Percentiles rank a stretch among this genome's conserved stretches.
phyloP scores from a whole-genome alignment of 2,329 filamentous ascomycete genomes.

The Xylaria sp. region DNA sequence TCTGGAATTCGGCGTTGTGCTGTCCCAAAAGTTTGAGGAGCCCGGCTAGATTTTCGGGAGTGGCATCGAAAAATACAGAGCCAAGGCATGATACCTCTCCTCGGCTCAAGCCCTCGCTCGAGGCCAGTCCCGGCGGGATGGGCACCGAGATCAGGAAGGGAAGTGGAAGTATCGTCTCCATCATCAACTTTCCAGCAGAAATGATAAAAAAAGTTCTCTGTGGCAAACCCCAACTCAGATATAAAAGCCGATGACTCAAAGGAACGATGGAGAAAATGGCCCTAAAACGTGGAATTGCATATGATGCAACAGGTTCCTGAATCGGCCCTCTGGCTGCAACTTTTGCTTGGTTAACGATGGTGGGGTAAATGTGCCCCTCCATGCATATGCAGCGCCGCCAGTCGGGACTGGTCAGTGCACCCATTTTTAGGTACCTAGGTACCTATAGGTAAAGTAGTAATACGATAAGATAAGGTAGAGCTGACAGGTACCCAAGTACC shows the following conservation, averaged over 20 bases:
- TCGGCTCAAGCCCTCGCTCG: slow-evolving; percentile 58
- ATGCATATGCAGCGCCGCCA: slow-evolving; percentile 2
- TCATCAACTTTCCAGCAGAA: slow-evolving; percentile 38
- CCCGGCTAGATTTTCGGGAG: slow-evolving; percentile 47
- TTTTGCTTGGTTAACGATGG: slow-evolving; percentile 33
- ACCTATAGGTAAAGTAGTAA: too few species aligned
- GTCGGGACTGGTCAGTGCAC: neutral
- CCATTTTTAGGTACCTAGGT: too few species aligned
- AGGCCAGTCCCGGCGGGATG: slow-evolving; percentile 54
- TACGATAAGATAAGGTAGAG: neutral
- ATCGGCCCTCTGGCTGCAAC: slow-evolving; percentile 24
- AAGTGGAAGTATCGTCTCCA: slow-evolving; percentile 69
- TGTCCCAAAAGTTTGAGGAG: slow-evolving; percentile 54
- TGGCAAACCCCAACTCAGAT: neutral
- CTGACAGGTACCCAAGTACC: too few species aligned
- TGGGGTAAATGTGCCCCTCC: slow-evolving; percentile 35
- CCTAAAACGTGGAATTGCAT: neutral
- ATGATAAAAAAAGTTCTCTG: neutral
- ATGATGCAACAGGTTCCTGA: slow-evolving; percentile 31
- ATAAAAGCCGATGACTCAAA: slow-evolving; percentile 9
- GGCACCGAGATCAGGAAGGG: slow-evolving; percentile 67
- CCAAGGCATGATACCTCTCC: slow-evolving; percentile 65
- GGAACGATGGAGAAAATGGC: neutral
- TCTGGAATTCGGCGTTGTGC: slow-evolving; percentile 58
- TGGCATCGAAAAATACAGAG: slow-evolving; percentile 62